Percentiles rank a stretch among this genome's conserved stretches.
Conservation (phyloP, 495 filamentous ascomycete species). For the Penicillium maclennaniae region DNA sequence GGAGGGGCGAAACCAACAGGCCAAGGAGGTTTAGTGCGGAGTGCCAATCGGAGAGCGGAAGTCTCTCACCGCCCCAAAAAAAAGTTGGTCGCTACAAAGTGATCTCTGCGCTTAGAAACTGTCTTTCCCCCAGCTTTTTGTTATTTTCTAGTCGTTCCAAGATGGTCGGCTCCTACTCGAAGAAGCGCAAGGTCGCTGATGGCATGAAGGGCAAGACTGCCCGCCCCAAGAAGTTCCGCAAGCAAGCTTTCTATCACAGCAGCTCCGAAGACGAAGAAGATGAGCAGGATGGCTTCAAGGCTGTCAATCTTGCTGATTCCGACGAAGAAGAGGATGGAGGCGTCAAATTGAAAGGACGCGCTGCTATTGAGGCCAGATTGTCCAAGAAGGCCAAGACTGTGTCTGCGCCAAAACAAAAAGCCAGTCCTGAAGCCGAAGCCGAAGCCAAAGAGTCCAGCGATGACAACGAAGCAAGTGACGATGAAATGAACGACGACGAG, state of each 20-base stretch:
- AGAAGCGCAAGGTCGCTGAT: conserved; percentile 60
- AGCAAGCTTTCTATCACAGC: conserved; percentile 70
- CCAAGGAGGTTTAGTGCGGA: conserved; percentile 26
- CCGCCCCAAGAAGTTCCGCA: conserved; percentile 65
- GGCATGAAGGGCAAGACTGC: conserved; percentile 51
- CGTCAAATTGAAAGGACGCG: conserved; percentile 16
- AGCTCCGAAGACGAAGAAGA: conserved; percentile 56
- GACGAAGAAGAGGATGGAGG: conserved; percentile 52
- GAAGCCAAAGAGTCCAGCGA: conserved; percentile 21
- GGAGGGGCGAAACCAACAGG: conserved; percentile 25
- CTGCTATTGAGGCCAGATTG: conserved; percentile 9
- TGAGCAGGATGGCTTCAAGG: conserved; percentile 49
- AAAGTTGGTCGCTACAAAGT: conserved; percentile 25
- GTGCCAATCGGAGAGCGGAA: conserved; percentile 37
- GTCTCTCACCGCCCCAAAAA: conserved; percentile 31
- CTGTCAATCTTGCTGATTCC: conserved; percentile 65
- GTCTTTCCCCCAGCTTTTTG: conserved; percentile 7
- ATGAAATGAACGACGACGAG: conserved; percentile 34
- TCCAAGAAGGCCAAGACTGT: conserved; percentile 23
- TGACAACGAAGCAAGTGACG: conserved; percentile 33
- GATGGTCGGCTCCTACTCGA: conserved; percentile 43
- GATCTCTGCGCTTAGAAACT: conserved; percentile 1
- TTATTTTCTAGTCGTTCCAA: conserved; percentile 14
- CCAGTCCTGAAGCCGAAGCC: conserved; percentile 9
- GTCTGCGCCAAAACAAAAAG: conserved; percentile 14